Conservation (phyloP, 225 moss, liverwort and hornwort genomes). For the Asterella californica region DNA sequence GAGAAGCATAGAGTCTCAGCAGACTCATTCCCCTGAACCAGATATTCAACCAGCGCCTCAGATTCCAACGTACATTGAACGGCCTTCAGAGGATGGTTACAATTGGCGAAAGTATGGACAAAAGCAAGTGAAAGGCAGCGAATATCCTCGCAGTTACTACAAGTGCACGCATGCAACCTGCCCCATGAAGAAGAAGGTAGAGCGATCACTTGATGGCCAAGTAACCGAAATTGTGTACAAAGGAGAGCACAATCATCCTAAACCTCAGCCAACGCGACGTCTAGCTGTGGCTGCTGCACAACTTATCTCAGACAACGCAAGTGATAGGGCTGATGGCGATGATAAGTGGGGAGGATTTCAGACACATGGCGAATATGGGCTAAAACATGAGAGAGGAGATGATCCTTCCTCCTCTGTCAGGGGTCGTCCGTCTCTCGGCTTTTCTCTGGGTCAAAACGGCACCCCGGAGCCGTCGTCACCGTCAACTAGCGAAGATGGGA, state of each 20-base stretch:
- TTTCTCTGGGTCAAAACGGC: constrained; percentile 51
- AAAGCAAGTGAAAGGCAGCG: constrained; percentile 96
- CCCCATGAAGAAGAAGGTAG: constrained; percentile 98
- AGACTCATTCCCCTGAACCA: constrained; percentile 56
- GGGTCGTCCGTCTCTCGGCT: constrained; percentile 41
- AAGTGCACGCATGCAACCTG: constrained; percentile 88
- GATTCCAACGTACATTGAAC: constrained; percentile 55
- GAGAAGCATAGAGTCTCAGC: constrained; percentile 38
- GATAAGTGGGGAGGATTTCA: constrained; percentile 66
- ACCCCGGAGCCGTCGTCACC: constrained; percentile 76
- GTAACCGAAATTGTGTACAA: constrained; percentile 97
- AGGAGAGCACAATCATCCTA: constrained; percentile 92
- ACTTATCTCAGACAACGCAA: constrained; percentile 45
- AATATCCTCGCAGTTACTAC: constrained; percentile 92
- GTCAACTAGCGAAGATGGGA: constrained; percentile 80
- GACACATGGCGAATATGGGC: constrained; percentile 28
- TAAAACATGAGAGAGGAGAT: constrained; percentile 44
- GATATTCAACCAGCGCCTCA: constrained; percentile 36
- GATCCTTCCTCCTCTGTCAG: constrained; percentile 53
- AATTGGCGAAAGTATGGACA: constrained; percentile 97
- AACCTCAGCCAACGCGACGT: constrained; percentile 77
- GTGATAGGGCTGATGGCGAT: constrained; percentile 46
- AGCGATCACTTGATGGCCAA: constrained; percentile 92
- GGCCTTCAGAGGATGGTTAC: constrained; percentile 88
- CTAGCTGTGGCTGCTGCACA: constrained; percentile 71